Evolutionary conservation across 495 filamentous ascomycete genomes (phyloP), one percentile per base, ranked within the genome.

Genomic region (Elasticomyces elasticus): DNA sequence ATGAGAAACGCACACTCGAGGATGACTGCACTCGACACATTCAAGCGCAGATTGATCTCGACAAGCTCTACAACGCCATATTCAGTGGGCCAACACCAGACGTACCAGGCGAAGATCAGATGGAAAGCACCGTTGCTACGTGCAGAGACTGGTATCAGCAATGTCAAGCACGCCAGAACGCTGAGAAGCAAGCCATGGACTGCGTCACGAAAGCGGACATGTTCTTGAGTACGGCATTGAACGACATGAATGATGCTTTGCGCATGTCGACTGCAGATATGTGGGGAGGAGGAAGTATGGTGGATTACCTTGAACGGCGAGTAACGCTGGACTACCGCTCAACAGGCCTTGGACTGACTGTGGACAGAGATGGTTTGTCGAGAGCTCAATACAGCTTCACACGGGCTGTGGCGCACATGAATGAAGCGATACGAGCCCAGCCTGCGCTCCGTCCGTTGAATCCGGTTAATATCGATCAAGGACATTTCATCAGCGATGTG

Each of bases 51-150:
- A 15, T 22, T 13, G 54, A 60, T 17, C 56, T 68, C 15, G 60
- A 62, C 37, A 47, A 46, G n/a, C 54, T 63, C 20, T 62, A 66
- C 45, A 31, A 62, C 17, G 52, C 53, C 46, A 68, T 79, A 48
- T 79, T 77, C 55, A 64, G 62, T 12, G 72, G 74, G 6, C 64
- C 66, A 2, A 76, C 74, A 5, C 71, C 73, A 0, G 69, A 63
- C 9, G 69, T 76, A 50, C 74, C 73, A 0, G 71, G 68, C 23
- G 74, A 79, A 60, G 74, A 77, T 53, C 57, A 64, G 44, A 59
- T 55, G 25, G 73, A 78, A 59, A 22, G 55, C 5, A 48, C 42
- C 0, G 58, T 66, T 19, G 7, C 24, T 19, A 28, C 11, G 11
- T 25, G 20, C 11, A 11, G 20, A 22, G 20, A 48, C 20, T 48